Conservation (phyloP, 495 filamentous ascomycete genomes). For the Daldinia loculata region DNA sequence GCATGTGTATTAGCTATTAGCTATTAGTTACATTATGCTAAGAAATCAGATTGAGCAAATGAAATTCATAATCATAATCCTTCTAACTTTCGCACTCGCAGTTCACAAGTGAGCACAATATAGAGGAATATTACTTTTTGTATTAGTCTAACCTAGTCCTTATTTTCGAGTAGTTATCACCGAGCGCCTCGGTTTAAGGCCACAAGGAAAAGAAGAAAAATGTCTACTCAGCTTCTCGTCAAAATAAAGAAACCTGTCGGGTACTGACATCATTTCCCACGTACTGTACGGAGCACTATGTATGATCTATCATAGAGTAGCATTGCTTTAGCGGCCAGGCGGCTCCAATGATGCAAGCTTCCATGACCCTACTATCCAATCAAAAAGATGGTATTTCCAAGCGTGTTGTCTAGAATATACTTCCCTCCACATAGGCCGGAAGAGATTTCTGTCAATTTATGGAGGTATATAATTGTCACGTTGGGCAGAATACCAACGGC, state of each 20-base stretch:
- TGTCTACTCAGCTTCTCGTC: not conserved
- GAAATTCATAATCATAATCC: not conserved
- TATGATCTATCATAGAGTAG: constrained; percentile 4
- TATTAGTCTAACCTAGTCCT: not conserved
- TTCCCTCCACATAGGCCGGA: not conserved
- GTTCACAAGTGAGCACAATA: not conserved
- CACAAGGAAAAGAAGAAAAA: not conserved
- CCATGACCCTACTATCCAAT: constrained; percentile 25
- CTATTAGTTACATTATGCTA: not conserved
- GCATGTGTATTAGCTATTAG: constrained; percentile 9
- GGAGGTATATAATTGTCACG: not conserved
- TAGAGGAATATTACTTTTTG: too few species aligned
- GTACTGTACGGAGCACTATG: constrained; percentile 11
- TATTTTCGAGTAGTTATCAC: not conserved
- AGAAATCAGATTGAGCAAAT: constrained; percentile 13
- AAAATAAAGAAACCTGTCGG: constrained; percentile 4
- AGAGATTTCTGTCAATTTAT: not conserved
- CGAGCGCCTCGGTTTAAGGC: not conserved
- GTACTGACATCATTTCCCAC: constrained; percentile 35
- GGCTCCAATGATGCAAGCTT: constrained; percentile 26
- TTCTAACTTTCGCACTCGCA: not conserved
- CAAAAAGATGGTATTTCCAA: constrained; percentile 33
- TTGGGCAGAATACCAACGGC: too few species aligned
- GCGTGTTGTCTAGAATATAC: constrained; percentile 4
- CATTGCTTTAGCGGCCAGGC: constrained; percentile 23